These are phyloP conservation scores for Saitozyma podzolica DNA, from an alignment of 768 basidiomycete species.

Conservation along the genomic window DNA sequence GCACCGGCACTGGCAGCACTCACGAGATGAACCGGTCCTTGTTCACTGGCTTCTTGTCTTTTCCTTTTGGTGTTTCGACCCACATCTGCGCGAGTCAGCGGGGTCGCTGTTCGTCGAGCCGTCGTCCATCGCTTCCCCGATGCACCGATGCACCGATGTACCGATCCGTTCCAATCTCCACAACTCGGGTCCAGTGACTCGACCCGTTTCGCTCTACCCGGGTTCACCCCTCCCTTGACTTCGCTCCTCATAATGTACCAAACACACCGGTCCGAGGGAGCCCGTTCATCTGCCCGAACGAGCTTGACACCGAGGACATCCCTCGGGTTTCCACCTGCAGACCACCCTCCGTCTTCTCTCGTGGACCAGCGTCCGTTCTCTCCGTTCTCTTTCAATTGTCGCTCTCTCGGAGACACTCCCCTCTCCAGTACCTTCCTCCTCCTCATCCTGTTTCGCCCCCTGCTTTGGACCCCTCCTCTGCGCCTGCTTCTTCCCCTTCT, in stretches of 20 bases:
- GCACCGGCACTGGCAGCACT: too few species aligned
- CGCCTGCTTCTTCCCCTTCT: too few species aligned
- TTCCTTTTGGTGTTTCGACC: slow-evolving; percentile 96
- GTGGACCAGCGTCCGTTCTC: too few species aligned
- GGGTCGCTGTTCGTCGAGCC: neutral
- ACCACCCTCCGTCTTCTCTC: neutral
- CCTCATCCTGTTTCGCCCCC: too few species aligned
- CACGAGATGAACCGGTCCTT: slow-evolving; percentile 90
- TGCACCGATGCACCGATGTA: too few species aligned
- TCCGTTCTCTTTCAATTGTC: too few species aligned
- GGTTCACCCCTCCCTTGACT: neutral
- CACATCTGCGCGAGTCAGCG: slow-evolving; percentile 73
- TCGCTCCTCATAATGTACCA: neutral
- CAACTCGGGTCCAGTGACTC: too few species aligned
- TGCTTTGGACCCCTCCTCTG: too few species aligned
- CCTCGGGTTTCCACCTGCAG: neutral
- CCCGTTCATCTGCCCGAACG: neutral
- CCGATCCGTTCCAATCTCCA: too few species aligned
- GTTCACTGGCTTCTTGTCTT: slow-evolving; percentile 98
- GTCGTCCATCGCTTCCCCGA: too few species aligned
- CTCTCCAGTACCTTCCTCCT: too few species aligned
- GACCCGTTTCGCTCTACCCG: neutral
- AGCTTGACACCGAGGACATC: neutral
- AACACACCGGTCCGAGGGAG: neutral
- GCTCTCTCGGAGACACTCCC: too few species aligned